Base-by-base conservation (phyloP, 1,284 basidiomycete species). In the Dichomitus squalens region DNA sequence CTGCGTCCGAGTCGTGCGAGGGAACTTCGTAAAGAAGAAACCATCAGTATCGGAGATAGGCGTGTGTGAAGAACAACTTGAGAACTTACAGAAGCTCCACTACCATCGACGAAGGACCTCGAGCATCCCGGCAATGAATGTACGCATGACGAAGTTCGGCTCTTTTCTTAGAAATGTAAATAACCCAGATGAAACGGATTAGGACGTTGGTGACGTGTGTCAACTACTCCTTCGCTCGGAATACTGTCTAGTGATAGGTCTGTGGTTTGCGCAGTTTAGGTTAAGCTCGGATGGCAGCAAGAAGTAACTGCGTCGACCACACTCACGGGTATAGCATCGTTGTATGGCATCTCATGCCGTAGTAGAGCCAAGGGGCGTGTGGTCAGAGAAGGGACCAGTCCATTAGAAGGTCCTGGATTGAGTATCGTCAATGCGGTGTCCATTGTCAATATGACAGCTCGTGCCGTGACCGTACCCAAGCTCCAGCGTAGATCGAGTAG, bases 1-100 rank as follows among this genome's bases (percentile, higher is more conserved):
- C 75, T 31, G 69, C 75, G 31, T 72, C 73, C 3, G 68, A 68
- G 21, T 74, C 73, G 40, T 73, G 69, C 11, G 56, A 62, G 8
- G 64, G 55, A 14, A 75, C 75, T 38, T 86, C 82, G 58, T 88
- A 77, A 1, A 76, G 73, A 16, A 36, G 36, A 23, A 11, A 31
- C 16, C 21, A 43, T 8, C 23, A 47, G 16, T 48, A 31, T 16
- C 49, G 14, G 27, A 47, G 47, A 40, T 20, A 3, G 35, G 35
- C 4, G 4, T 31, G 39, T 4, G 27, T 21, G 35, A 53, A 36
- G 50, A 0, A 36, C n/a, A 18, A 4, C n/a, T n/a, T n/a, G n/a
- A n/a, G n/a, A n/a, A 63, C 69, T 56, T 59, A 94, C 93, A 90
- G 69, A 96, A 93, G 73, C 96, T 97, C 95, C 95, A 98, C 65